Evolutionary conservation across 441 rosid genomes (phyloP), one percentile per base, ranked within the genome.

Genomic region (Pelargonium australe): DNA sequence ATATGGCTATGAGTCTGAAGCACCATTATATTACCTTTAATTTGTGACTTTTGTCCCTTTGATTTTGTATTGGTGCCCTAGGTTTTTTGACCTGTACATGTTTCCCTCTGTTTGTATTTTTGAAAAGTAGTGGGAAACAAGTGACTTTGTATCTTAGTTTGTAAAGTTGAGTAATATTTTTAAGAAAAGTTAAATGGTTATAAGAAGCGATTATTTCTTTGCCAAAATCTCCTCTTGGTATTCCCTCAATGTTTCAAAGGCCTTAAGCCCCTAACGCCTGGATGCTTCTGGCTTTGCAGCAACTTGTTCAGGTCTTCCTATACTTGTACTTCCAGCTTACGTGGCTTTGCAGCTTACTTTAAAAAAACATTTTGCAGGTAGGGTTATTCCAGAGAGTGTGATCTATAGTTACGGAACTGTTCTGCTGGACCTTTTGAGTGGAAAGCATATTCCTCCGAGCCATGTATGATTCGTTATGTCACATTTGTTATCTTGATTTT

Each of bases 361-460:
- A 13, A 8, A 12, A 49, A 8, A 40, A 40, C 8, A 7, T 49
- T 49, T 71, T 82, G 70, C 86, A 88, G 94, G 94, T 40, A 78
- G 91, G 75, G 88, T 88, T 68, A 86, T 85, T 74, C 94, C 94
- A 12, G 94, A 86, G 73, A 88, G 94, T 75, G 94, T 86, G 75
- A 85, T 88, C 66, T 88, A 86, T 80, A 88, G 94, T 80, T 88
- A 83, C 71, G 94, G 91, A 71, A 86, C 94, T 55, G 80, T 88
- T 69, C 85, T 88, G 20, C 75, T 81, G 61, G 87, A 81, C 49
- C 85, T 83, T 64, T 79, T 85, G 73, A 87, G 57, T 13, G 43
- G 43, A 40, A 23, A 23, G 25, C 25, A 23, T 23, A 23, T 23
- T 23, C 25, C 25, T 23, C 25, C 88, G 14, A 85, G 83, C 73